phyloP scores from a whole-genome alignment of 345 rosid species.

The Pugionium cornutum region DNA sequence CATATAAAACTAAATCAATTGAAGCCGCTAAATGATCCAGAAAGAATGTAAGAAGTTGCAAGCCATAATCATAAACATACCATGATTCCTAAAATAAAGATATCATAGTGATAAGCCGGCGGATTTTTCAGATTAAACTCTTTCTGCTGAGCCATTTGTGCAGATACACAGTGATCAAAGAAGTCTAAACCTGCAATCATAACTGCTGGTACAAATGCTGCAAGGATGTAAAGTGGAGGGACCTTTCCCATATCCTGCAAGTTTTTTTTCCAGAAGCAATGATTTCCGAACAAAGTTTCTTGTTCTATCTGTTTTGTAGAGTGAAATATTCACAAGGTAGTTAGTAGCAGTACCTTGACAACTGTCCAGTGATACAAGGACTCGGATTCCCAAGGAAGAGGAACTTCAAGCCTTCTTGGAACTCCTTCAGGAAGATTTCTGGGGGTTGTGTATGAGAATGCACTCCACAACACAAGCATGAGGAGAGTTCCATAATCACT shows the following conservation, averaged over 20 bases:
- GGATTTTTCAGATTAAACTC: slow-evolving; percentile 81
- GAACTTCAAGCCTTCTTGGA: slow-evolving; percentile 70
- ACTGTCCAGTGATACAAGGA: slow-evolving; percentile 86
- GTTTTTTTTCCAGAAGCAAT: neutral
- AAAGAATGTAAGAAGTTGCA: neutral
- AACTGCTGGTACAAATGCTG: slow-evolving; percentile 71
- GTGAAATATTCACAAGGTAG: slow-evolving; percentile 1
- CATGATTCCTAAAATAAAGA: slow-evolving; percentile 69
- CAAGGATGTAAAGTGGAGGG: slow-evolving; percentile 65
- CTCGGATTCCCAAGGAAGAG: slow-evolving; percentile 81
- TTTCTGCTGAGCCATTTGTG: slow-evolving; percentile 84
- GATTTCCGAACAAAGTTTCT: neutral
- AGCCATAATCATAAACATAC: slow-evolving; percentile 36
- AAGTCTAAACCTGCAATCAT: slow-evolving; percentile 90
- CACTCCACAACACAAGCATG: slow-evolving; percentile 71
- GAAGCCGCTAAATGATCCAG: neutral
- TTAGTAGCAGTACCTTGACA: slow-evolving; percentile 45
- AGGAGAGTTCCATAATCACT: slow-evolving; percentile 87
- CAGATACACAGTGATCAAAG: slow-evolving; percentile 90
- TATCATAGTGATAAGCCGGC: slow-evolving; percentile 80
- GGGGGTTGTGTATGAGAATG: slow-evolving; percentile 57
- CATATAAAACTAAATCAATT: slow-evolving; percentile 2
- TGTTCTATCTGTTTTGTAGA: neutral
- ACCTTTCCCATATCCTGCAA: slow-evolving; percentile 82
- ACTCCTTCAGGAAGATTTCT: slow-evolving; percentile 50